Evolutionary conservation across 2,329 filamentous ascomycete genomes (phyloP), one percentile per base, ranked within the genome.

Genomic region (Fusarium temperatum): DNA sequence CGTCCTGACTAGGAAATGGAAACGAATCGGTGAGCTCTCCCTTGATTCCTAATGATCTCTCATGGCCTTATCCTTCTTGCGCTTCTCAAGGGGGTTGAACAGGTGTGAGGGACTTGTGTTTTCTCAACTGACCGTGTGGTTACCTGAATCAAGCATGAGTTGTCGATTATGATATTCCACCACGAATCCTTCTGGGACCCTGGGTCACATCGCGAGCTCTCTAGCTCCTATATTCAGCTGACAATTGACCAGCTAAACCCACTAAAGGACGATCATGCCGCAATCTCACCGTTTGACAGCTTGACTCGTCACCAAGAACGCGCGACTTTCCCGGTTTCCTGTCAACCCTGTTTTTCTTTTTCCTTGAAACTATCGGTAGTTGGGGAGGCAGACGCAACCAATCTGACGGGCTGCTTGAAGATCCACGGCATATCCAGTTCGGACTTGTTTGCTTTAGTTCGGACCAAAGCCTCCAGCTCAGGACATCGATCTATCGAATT

Each of bases 221-320:
- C 36, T 66, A 75, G 59, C 26, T 59, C 42, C 54, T 28, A 50
- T 38, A 39, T 57, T 63, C 66, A 72, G 50, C 55, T 72, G 63
- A 50, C 51, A 65, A 56, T 63, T 50, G 57, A 41, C 42, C 39
- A 35, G 22, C 24, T 39, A 18, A 58, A 60, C 59, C 45, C 68
- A 54, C 68, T 51, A 44, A 42, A 66, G 67, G 67, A 28, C 58
- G 66, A 68, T 70, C 67, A 72, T 68, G 39, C 56, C 44, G 63
- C 56, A 60, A 58, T 45, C 47, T 70, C 53, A 44, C 45, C 59
- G 47, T 56, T 72, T 74, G 72, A 69, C 72, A 74, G 63, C 58
- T 69, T 70, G 72, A 72, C 72, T 62, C 44, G 72, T 69, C 66
- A 42, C 56, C 72, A 60, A 38, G 47, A 18, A 47, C 35, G 15